phyloP scores from a whole-genome alignment of 192 early-diverging fungal species.

The Coemansia sp. region DNA sequence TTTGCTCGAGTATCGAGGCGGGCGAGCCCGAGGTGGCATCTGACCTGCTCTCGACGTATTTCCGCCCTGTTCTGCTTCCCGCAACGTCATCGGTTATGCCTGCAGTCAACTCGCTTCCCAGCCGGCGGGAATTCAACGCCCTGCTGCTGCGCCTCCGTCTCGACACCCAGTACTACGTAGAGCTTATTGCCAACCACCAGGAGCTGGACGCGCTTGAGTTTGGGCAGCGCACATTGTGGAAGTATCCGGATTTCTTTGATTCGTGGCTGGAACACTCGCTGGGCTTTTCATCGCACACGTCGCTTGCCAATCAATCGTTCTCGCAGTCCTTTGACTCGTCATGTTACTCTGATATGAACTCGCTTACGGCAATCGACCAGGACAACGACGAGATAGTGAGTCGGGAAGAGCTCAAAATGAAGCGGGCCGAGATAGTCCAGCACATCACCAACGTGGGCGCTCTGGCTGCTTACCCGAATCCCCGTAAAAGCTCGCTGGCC shows the following conservation, averaged over 20 bases:
- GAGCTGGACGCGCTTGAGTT: constrained; percentile 40
- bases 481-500: constrained; percentile 28
- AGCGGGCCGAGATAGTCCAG: constrained; percentile 38
- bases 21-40: constrained; percentile 43
- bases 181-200: constrained; percentile 37
- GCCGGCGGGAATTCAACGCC: constrained; percentile 32
- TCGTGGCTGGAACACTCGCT: constrained; percentile 34
- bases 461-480: constrained; percentile 38
- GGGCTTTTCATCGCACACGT: constrained; percentile 1
- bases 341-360: background rate
- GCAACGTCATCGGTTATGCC: constrained; percentile 11
- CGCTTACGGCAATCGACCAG: background rate
- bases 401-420: constrained; percentile 32
- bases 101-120: constrained; percentile 13
- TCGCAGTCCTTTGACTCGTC: no score
- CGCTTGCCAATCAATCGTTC: background rate
- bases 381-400: constrained; percentile 21
- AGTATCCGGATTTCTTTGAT: constrained; percentile 42
- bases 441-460: constrained; percentile 47
- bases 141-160: constrained; percentile 45
- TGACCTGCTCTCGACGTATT: constrained; percentile 45
- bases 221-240: constrained; percentile 37
- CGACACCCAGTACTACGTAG: constrained; percentile 46
- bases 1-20: constrained; percentile 39
- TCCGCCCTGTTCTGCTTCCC: constrained; percentile 39